Base-by-base conservation (phyloP, 257 asterid genomes). In the Galeopsis tetrahit region DNA sequence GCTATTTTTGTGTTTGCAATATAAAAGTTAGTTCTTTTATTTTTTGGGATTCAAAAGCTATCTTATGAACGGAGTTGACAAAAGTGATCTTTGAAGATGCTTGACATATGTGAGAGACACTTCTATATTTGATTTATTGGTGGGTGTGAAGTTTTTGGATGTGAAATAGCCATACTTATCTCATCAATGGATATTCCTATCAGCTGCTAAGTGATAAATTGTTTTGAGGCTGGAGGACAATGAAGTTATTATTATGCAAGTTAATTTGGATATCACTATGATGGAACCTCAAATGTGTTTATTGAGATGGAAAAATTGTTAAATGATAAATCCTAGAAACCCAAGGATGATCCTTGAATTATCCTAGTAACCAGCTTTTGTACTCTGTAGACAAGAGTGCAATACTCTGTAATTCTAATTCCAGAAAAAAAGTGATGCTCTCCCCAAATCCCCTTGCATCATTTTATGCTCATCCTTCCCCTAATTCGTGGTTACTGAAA, bases 1-100 rank as follows among this genome's bases (percentile, higher is more conserved):
- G 53, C 38, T 39, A 9, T 31, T 61, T 69, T 14, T 57, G 55
- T 44, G 65, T 42, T 40, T 63, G 67, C n/a, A 15, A 65, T 59
- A 17, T 48, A 57, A 49, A 52, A 43, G 33, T 15, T 17, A 42
- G 17, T 53, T 49, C 8, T 15, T 66, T 35, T 13, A 7, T 73
- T 14, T 65, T 63, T 57, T 2, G 53, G 43, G 53, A 17, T 48
- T 3, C 31, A 63, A 46, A 68, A 68, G 36, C 59, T 48, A 17
- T 51, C 57, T 58, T 58, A 39, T 59, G 57, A 46, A 42, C 53
- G 17, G 17, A 69, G 56, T 36, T 59, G 31, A 52, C 43, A 36
- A 68, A 31, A 40, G 57, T 36, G 63, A 42, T 31, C 13, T 46
- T 57, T 46, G n/a, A 21, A 46, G 56, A 11, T 55, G 64, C 76